phyloP scores from a whole-genome alignment of 2,329 filamentous ascomycete genomes.

The Teratosphaeria epicoccoides region DNA sequence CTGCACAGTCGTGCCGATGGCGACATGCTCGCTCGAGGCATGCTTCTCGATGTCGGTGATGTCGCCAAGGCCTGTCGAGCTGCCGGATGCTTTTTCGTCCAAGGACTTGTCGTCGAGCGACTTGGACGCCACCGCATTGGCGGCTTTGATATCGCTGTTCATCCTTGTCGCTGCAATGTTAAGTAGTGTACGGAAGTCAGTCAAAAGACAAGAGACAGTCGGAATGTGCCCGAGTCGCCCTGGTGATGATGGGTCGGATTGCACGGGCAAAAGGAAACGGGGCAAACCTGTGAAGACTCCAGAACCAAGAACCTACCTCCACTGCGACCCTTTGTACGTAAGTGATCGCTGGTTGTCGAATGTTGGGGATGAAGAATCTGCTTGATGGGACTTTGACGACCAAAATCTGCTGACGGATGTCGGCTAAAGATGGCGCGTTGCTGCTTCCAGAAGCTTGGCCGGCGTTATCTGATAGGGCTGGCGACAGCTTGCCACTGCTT shows the following conservation, averaged over 20 bases:
- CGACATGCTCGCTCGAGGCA: background rate
- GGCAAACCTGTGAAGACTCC: background rate
- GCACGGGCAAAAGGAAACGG: background rate
- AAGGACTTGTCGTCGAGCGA: background rate
- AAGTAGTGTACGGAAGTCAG: background rate
- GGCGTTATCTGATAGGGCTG: too few relatives aligned
- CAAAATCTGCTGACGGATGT: background rate
- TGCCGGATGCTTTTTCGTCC: background rate
- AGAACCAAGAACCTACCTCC: background rate
- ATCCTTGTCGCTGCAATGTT: background rate
- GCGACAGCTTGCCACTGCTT: too few relatives aligned
- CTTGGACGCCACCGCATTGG: background rate
- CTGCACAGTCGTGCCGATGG: constrained; percentile 18
- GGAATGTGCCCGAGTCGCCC: background rate
- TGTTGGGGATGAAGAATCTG: background rate
- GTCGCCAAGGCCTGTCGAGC: background rate
- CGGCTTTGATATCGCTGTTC: background rate
- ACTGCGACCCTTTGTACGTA: background rate
- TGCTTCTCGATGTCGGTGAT: background rate
- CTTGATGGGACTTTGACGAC: background rate
- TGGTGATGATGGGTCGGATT: background rate
- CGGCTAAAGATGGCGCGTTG: background rate
- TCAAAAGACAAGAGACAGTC: too few relatives aligned
- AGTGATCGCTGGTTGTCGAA: background rate
- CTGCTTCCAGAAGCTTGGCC: too few relatives aligned